Evolutionary conservation across 1,284 basidiomycete genomes (phyloP).

Genomic region (Ganoderma sinense): DNA sequence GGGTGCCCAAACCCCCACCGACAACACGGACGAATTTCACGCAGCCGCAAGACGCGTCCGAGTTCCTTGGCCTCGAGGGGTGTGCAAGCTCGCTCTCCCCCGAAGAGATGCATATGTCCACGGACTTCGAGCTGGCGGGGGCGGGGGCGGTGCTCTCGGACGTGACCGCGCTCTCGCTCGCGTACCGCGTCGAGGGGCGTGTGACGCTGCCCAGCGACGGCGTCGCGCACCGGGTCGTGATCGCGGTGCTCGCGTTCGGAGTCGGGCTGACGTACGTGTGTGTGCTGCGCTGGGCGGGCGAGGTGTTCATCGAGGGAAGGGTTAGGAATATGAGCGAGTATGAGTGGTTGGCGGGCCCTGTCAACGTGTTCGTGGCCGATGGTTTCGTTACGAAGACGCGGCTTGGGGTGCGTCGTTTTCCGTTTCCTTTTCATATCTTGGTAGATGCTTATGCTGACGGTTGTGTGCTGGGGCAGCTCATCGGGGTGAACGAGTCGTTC

Average conservation of each 20-base stretch:
- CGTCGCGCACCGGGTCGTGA: slow-evolving; percentile 57
- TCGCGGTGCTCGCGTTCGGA: slow-evolving; percentile 57
- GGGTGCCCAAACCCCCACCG: slow-evolving; percentile 40
- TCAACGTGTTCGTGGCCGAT: slow-evolving; percentile 59
- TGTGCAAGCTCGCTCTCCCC: slow-evolving; percentile 68
- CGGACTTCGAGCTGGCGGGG: not conserved
- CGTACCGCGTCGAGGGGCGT: slow-evolving; percentile 55
- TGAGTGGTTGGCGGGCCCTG: slow-evolving; percentile 56
- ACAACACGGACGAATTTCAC: slow-evolving; percentile 38
- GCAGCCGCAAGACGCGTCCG: slow-evolving; percentile 47
- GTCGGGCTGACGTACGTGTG: slow-evolving; percentile 55
- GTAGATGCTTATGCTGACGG: too few species aligned
- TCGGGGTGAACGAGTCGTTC: slow-evolving; percentile 58
- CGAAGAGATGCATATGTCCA: too few species aligned
- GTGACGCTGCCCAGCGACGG: slow-evolving; percentile 61
- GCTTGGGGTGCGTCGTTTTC: slow-evolving; percentile 52
- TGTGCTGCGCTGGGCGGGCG: slow-evolving; percentile 55
- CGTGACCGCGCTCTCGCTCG: slow-evolving; percentile 54
- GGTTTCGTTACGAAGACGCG: slow-evolving; percentile 56
- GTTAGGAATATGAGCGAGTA: slow-evolving; percentile 62
- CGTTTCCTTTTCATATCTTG: too few species aligned
- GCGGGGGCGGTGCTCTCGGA: slow-evolving; percentile 5
- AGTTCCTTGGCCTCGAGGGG: slow-evolving; percentile 61
- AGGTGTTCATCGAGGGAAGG: slow-evolving; percentile 50
- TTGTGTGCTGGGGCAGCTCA: too few species aligned